A percentile compares a stretch with the other conserved stretches of the same genome.
phyloP scores from a whole-genome alignment of 768 basidiomycete species.

The Suillus subaureus region DNA sequence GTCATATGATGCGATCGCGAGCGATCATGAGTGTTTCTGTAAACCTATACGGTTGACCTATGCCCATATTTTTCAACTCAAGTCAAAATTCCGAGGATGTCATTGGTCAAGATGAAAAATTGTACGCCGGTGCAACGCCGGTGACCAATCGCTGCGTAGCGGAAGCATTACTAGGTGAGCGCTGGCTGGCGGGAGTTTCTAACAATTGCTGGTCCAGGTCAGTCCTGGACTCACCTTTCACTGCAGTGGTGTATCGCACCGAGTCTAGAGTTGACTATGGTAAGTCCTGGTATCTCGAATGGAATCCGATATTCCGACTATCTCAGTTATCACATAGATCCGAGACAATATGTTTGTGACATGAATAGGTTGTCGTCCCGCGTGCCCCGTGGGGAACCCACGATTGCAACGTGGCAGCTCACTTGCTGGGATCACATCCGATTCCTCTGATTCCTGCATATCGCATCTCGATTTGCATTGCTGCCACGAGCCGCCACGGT shows the following conservation, averaged over 20 bases:
- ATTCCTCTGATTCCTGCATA: background rate
- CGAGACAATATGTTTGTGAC: background rate
- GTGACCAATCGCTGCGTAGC: too few species aligned
- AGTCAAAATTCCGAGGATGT: background rate
- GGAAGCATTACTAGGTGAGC: background rate
- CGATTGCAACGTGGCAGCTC: slow-evolving; percentile 1
- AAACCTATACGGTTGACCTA: too few species aligned
- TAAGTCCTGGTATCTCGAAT: background rate
- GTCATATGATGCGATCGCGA: too few species aligned
- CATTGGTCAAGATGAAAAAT: background rate
- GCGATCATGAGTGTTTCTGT: too few species aligned
- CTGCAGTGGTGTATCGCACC: background rate
- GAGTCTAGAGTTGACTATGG: background rate
- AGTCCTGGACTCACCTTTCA: background rate
- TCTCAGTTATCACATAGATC: background rate
- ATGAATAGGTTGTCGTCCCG: background rate
- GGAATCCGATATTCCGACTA: background rate
- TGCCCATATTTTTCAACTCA: background rate
- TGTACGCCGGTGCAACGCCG: too few species aligned
- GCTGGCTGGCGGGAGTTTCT: background rate
- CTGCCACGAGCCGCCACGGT: background rate
- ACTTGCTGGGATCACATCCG: background rate
- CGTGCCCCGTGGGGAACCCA: slow-evolving; percentile 2
- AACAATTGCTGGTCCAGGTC: background rate
- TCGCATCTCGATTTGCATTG: background rate